phyloP scores from a whole-genome alignment of 768 basidiomycete genomes.

The Pulveroboletus ravenelii region DNA sequence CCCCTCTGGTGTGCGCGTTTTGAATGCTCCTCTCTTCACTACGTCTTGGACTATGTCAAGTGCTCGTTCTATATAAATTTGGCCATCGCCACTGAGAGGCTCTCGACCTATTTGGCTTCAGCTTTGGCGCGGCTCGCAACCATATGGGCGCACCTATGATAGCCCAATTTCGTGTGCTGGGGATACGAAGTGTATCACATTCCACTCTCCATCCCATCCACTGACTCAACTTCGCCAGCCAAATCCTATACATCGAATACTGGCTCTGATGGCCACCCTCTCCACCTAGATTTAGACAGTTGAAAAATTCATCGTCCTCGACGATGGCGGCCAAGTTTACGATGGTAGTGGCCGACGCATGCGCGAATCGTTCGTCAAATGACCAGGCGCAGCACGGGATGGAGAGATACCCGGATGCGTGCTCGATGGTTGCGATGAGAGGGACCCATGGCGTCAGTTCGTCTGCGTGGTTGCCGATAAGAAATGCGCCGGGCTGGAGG shows the following conservation, averaged over 20 bases:
- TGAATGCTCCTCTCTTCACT: slow-evolving; percentile 62
- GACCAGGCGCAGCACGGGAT: slow-evolving; percentile 92
- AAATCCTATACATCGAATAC: slow-evolving; percentile 82
- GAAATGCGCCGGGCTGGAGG: slow-evolving; percentile 52
- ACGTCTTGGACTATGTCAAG: slow-evolving; percentile 53
- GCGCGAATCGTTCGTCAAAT: slow-evolving; percentile 64
- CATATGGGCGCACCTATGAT: slow-evolving; percentile 60
- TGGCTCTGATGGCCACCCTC: slow-evolving; percentile 58
- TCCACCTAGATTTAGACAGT: slow-evolving; percentile 55
- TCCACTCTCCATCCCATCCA: slow-evolving; percentile 86
- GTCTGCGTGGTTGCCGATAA: slow-evolving; percentile 95
- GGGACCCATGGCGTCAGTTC: slow-evolving; percentile 96
- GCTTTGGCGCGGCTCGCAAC: background rate
- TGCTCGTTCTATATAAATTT: slow-evolving; percentile 35
- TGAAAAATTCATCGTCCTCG: slow-evolving; percentile 32
- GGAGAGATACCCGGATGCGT: slow-evolving; percentile 64
- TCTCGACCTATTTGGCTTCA: slow-evolving; percentile 20
- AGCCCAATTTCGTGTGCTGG: slow-evolving; percentile 92
- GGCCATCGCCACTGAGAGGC: slow-evolving; percentile 16
- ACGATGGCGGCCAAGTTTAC: slow-evolving; percentile 14
- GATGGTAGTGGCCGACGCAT: slow-evolving; percentile 34
- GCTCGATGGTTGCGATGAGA: slow-evolving; percentile 60
- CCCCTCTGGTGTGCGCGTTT: slow-evolving; percentile 66
- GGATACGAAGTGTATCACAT: slow-evolving; percentile 81
- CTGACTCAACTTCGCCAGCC: slow-evolving; percentile 69